Percentiles rank a stretch among this genome's conserved stretches.
These are phyloP conservation scores for Fragilaria crotonensis DNA, from an alignment of 108 stramenopile genomes.

Conservation along the genomic window DNA sequence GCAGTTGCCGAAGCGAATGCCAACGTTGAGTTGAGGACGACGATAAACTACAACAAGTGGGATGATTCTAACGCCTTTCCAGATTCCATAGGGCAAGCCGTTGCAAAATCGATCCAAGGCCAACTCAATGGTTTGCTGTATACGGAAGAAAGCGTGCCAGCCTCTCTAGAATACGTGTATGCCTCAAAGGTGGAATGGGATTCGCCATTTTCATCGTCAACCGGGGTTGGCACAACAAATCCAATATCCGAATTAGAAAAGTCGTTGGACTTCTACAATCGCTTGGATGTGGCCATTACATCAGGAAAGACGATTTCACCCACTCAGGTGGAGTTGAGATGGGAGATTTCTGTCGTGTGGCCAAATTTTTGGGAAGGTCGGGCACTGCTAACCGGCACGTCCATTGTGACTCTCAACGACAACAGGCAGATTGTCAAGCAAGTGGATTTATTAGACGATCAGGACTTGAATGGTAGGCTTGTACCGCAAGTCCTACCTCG, in stretches of 20 bases:
- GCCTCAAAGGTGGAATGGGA: constrained; percentile 34
- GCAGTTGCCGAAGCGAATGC: constrained; percentile 49
- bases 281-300: constrained; percentile 62
- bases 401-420: constrained; percentile 22
- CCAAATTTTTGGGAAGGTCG: constrained; percentile 73
- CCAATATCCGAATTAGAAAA: constrained; percentile 49
- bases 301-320: constrained; percentile 31
- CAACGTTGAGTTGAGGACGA: background rate
- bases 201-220: constrained; percentile 32
- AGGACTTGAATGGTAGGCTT: constrained; percentile 30
- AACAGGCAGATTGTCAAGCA: constrained; percentile 33
- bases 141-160: constrained; percentile 3
- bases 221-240: constrained; percentile 3
- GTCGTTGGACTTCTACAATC: constrained; percentile 52
- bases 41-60: constrained; percentile 31
- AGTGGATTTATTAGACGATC: constrained; percentile 43
- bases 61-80: constrained; percentile 33
- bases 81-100: constrained; percentile 19
- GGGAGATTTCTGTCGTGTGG: constrained; percentile 75
- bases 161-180: constrained; percentile 14
- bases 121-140: constrained; percentile 56
- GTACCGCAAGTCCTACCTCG: constrained; percentile 51
- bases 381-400: constrained; percentile 53
- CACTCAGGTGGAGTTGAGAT: constrained; percentile 28
- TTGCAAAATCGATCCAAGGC: constrained; percentile 45